Evolutionary conservation across 2,329 filamentous ascomycete species (phyloP).

Genomic region (Atkinsonella texensis): DNA sequence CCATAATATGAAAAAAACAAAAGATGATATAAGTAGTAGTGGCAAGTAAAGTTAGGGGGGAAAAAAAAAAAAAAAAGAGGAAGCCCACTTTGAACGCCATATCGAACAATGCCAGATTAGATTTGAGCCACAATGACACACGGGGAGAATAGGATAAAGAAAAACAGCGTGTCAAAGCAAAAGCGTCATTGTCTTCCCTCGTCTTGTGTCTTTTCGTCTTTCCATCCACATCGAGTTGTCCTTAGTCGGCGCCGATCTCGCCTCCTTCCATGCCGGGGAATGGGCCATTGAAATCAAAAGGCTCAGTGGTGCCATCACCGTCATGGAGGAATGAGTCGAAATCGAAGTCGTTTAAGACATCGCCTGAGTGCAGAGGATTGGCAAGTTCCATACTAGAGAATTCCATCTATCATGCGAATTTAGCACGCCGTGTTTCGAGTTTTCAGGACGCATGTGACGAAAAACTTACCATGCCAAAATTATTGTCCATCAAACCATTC

Average conservation of each 20-base stretch:
- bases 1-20: constrained; percentile 12
- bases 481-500: constrained; percentile 37
- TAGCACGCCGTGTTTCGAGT: constrained; percentile 5
- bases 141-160: constrained; percentile 10
- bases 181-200: constrained; percentile 1
- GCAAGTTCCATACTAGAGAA: constrained; percentile 41
- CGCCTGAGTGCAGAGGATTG: constrained; percentile 38
- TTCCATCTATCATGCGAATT: constrained; percentile 23
- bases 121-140: constrained; percentile 18
- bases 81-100: constrained; percentile 24
- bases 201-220: not conserved
- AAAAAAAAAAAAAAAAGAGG: constrained; percentile 5
- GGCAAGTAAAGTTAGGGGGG: constrained; percentile 5
- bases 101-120: constrained; percentile 28
- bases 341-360: constrained; percentile 56
- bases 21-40: constrained; percentile 23
- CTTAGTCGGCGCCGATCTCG: constrained; percentile 46
- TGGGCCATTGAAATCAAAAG: constrained; percentile 42
- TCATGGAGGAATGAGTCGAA: constrained; percentile 56
- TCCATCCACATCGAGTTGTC: not conserved
- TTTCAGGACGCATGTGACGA: no score
- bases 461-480: constrained; percentile 31
- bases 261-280: constrained; percentile 42
- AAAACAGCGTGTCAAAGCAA: constrained; percentile 9
- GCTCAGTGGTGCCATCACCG: constrained; percentile 29